Evolutionary conservation across 2,329 filamentous ascomycete genomes (phyloP).

Genomic region (Trichoderma koningiopsis): DNA sequence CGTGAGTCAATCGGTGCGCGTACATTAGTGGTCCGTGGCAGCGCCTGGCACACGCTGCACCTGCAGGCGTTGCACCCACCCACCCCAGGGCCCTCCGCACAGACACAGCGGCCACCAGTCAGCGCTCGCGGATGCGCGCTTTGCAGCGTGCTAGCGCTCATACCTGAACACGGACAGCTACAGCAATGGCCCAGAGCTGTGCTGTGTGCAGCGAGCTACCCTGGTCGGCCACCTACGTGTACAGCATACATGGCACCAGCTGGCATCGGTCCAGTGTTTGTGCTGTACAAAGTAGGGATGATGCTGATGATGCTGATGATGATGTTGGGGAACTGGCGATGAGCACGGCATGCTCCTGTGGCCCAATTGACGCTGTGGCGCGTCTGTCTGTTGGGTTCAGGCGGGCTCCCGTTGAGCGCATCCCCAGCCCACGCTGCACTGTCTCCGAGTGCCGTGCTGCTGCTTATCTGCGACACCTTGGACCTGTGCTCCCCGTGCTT

Average conservation of each 20-base stretch:
- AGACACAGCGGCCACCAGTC: not conserved
- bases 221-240: constrained; percentile 10
- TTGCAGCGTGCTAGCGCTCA: constrained; percentile 11
- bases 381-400: not conserved
- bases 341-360: not conserved
- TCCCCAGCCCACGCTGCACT: not conserved
- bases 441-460: not conserved
- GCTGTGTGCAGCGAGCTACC: constrained; percentile 3
- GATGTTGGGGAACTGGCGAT: not conserved
- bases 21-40: constrained; percentile 24
- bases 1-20: constrained; percentile 22
- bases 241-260: constrained; percentile 1
- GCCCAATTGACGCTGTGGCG: not conserved
- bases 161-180: constrained; percentile 4
- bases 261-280: not conserved
- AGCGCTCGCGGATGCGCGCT: constrained; percentile 13
- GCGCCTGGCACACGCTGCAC: constrained; percentile 10
- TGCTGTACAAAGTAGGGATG: not conserved
- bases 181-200: not conserved
- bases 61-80: constrained; percentile 6
- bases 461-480: constrained; percentile 6
- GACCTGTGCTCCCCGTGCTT: not conserved
- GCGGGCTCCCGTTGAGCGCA: not conserved
- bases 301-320: not conserved
- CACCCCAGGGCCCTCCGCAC: constrained; percentile 14